These are phyloP conservation scores for Colletotrichum scovillei DNA, from an alignment of 2,329 filamentous ascomycete species.

Conservation along the genomic window DNA sequence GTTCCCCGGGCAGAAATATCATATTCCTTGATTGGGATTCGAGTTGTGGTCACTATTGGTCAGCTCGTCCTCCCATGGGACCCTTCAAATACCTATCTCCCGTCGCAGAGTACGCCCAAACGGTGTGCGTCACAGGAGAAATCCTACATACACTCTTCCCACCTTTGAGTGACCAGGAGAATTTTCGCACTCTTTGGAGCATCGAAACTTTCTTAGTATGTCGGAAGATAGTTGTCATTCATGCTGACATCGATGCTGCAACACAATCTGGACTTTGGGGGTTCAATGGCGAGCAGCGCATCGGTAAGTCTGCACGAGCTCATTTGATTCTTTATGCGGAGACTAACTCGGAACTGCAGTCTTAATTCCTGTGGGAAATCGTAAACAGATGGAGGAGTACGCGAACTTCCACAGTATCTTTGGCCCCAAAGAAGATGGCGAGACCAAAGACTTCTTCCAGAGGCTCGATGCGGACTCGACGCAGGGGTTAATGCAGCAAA, in stretches of 20 bases:
- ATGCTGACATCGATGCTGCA: not conserved
- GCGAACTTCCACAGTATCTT: not conserved
- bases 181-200: not conserved
- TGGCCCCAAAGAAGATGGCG: not conserved
- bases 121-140: not conserved
- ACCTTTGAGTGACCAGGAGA: not conserved
- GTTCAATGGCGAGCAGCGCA: not conserved
- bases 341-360: not conserved
- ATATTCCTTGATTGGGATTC: not conserved
- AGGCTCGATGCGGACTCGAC: not conserved
- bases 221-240: not conserved
- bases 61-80: not conserved
- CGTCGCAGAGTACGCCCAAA: not conserved
- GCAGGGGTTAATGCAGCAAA: not conserved
- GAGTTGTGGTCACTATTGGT: not conserved
- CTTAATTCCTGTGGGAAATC: not conserved
- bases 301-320: not conserved
- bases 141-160: not conserved
- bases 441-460: not conserved
- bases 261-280: not conserved
- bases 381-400: not conserved
- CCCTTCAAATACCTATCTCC: not conserved
- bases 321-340: not conserved
- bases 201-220: not conserved
- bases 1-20: not conserved